Percentiles rank a stretch among this genome's conserved stretches.
Evolutionary conservation across 1,284 basidiomycete genomes (phyloP).

Genomic region (Trametes hirsuta): DNA sequence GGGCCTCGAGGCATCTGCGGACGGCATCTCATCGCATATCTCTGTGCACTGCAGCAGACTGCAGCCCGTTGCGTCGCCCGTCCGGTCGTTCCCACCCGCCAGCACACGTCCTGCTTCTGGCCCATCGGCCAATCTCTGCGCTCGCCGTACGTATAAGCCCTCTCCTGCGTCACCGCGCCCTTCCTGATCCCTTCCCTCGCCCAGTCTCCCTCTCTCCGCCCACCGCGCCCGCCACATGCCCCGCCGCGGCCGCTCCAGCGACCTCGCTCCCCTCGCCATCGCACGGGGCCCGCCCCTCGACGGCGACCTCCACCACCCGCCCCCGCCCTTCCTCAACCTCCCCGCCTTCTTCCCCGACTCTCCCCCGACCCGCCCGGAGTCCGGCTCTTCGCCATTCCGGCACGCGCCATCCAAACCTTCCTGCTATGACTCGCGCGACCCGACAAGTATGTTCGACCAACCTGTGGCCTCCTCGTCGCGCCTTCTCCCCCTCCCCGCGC

Average conservation of each 20-base stretch:
- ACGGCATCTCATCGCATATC: slow-evolving; percentile 19
- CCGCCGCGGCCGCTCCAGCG: slow-evolving; percentile 34
- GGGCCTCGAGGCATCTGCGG: slow-evolving; percentile 29
- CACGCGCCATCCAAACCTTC: slow-evolving; percentile 14
- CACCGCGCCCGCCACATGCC: slow-evolving; percentile 27
- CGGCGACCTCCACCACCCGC: slow-evolving; percentile 1
- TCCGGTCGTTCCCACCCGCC: slow-evolving; percentile 12
- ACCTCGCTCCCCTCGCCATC: slow-evolving; percentile 32
- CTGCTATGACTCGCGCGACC: slow-evolving; percentile 12
- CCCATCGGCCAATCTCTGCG: neutral
- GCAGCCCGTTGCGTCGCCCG: neutral
- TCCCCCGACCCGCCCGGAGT: neutral
- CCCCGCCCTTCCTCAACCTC: slow-evolving; percentile 14
- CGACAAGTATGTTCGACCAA: slow-evolving; percentile 2
- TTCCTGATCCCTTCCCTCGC: slow-evolving; percentile 22
- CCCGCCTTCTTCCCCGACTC: slow-evolving; percentile 7
- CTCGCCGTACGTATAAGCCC: slow-evolving; percentile 29
- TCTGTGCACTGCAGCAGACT: slow-evolving; percentile 9
- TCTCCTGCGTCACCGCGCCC: slow-evolving; percentile 23
- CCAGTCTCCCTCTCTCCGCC: slow-evolving; percentile 9
- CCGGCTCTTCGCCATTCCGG: slow-evolving; percentile 7
- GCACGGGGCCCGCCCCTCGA: slow-evolving; percentile 20
- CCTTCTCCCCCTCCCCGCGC: slow-evolving; percentile 21
- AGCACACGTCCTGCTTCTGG: neutral
- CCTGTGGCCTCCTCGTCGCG: slow-evolving; percentile 31